phyloP scores from a whole-genome alignment of 345 rosid species.

The Carallia pectinifolia region DNA sequence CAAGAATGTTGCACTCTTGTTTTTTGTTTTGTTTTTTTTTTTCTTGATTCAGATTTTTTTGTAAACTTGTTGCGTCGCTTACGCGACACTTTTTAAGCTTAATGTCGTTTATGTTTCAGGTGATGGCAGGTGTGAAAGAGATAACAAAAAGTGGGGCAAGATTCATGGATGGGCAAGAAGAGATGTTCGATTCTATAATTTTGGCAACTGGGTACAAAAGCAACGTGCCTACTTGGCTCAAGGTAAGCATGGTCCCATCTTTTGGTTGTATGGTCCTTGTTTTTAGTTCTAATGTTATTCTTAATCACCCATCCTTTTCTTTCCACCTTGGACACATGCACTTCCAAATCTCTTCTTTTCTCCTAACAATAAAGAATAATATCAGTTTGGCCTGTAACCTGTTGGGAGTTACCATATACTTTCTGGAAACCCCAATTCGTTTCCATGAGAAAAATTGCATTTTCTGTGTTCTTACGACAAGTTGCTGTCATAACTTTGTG shows the following conservation, averaged over 20 bases:
- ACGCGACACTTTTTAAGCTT: conserved; percentile 1
- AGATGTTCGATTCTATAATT: conserved; percentile 64
- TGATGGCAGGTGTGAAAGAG: conserved; percentile 63
- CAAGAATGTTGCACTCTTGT: too few species aligned
- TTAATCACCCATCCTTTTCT: conserved; percentile 45
- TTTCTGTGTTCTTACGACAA: neutral
- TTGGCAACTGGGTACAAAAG: conserved; percentile 91
- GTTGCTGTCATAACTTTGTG: conserved; percentile 18
- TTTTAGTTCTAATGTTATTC: conserved; percentile 38
- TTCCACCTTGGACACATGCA: conserved; percentile 42
- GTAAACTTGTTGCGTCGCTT: neutral
- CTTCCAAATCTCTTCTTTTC: conserved; percentile 38
- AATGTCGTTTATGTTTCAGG: conserved; percentile 37
- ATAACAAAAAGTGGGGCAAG: conserved; percentile 63
- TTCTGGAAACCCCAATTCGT: too few species aligned
- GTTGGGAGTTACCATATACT: conserved; percentile 16
- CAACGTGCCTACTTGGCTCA: conserved; percentile 85
- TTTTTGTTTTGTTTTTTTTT: too few species aligned
- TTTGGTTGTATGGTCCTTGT: neutral
- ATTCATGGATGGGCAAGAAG: conserved; percentile 72
- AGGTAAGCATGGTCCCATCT: conserved; percentile 42
- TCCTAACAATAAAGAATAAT: conserved; percentile 41
- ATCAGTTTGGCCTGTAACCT: conserved; percentile 25
- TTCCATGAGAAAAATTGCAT: neutral
- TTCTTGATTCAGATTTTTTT: neutral